Evolutionary conservation across 768 basidiomycete species (phyloP).

Genomic region (Suillus plorans): DNA sequence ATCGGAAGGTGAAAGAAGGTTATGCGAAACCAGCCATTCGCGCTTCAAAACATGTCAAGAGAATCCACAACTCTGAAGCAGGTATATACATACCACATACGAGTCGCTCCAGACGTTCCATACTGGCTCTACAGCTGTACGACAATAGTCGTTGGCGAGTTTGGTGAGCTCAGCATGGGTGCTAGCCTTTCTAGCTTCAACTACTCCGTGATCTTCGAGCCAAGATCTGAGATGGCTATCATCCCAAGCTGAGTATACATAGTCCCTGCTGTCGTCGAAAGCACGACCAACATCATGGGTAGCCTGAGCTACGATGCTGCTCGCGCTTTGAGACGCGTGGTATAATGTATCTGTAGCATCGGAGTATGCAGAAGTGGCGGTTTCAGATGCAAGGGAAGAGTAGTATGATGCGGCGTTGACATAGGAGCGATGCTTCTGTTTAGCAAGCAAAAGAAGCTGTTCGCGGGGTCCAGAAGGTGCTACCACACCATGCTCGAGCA

Average conservation of each 20-base stretch:
- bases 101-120: constrained; percentile 89
- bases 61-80: not conserved
- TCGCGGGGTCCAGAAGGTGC: constrained; percentile 78
- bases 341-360: constrained; percentile 36
- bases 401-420: constrained; percentile 58
- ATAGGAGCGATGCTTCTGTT: constrained; percentile 64
- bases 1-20: constrained; percentile 63
- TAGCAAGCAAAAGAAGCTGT: constrained; percentile 75
- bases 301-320: constrained; percentile 49
- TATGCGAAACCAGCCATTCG: constrained; percentile 81
- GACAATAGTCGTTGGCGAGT: constrained; percentile 70
- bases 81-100: constrained; percentile 57
- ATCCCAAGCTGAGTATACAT: constrained; percentile 88
- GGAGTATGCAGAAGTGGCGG: constrained; percentile 53
- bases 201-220: constrained; percentile 71
- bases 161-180: constrained; percentile 66
- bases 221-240: constrained; percentile 71
- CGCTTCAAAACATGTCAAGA: constrained; percentile 42
- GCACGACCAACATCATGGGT: constrained; percentile 48
- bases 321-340: constrained; percentile 40
- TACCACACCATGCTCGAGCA: constrained; percentile 86
- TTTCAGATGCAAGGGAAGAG: constrained; percentile 45
- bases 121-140: constrained; percentile 55
- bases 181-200: constrained; percentile 54
- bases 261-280: constrained; percentile 79